Base-by-base conservation (phyloP, 2,329 filamentous ascomycete species). In the Botrytis sinoallii region DNA sequence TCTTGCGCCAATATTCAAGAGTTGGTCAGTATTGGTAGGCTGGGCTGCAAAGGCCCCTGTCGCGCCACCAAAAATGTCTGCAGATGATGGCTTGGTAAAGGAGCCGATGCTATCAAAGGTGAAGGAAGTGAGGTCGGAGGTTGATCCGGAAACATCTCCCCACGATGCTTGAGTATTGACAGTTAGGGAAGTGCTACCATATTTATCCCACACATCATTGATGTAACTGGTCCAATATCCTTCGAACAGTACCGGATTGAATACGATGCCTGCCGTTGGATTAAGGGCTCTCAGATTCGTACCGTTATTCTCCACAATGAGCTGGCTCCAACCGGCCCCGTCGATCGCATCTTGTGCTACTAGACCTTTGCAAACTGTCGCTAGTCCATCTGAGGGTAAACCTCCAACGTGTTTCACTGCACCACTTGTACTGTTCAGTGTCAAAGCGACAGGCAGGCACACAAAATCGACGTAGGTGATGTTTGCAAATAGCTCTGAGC, bases 401-500 rank as follows among this genome's bases (percentile, higher is more conserved):
- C 91, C 91, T 2, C 84, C 82, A 32, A 91, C 83, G 61, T 84
- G 82, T 75, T 87, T 83, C 1, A 84, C 82, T 1, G 76, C 79
- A 25, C 85, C 85, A 10, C 81, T 81, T 3, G 77, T 79, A 9
- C 81, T 84, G 55, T 83, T 83, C 25, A 89, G 82, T 10, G 84
- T 84, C 75, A 90, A 81, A 2, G 88, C 86, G 67, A 91, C 85
- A 32, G 91, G 90, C 77, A 91, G 80, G 77, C 85, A 84, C 75
- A 93, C 87, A 82, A 94, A 94, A 83, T 94, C 92, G 74, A 94
- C 92, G 80, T 91, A 91, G 75, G 86, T 89, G 77, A 94, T 90
- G 77, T 92, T 92, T 78, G 87, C 89, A 79, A 88, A 92, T 9
- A 92, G 82, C 81, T 92, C 85, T 32, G 81, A 78, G 48, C 81